phyloP scores from a whole-genome alignment of 1,284 basidiomycete genomes.

The Peniophora sp. region DNA sequence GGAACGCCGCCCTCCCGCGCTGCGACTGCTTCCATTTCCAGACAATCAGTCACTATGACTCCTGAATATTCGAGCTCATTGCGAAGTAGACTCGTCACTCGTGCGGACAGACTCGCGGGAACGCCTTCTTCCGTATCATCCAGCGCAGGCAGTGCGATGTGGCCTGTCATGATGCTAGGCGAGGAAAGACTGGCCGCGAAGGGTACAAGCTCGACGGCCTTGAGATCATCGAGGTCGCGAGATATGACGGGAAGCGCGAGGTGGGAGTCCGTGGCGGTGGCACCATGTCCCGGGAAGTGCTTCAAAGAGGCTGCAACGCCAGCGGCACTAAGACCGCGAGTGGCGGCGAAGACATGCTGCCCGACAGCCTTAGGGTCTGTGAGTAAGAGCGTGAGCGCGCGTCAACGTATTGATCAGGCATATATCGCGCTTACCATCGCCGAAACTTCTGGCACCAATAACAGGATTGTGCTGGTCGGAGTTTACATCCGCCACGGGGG shows the following conservation, averaged over 20 bases:
- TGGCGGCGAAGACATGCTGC: constrained; percentile 37
- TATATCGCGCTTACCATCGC: constrained; percentile 38
- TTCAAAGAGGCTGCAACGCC: constrained; percentile 55
- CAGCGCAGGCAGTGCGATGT: constrained; percentile 57
- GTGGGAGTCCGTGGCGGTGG: constrained; percentile 65
- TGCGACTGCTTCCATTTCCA: constrained; percentile 65
- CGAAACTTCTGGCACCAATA: constrained; percentile 65
- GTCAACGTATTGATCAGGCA: neutral
- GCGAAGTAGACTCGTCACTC: constrained; percentile 46
- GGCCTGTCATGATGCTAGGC: constrained; percentile 61
- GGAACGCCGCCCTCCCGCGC: constrained; percentile 39
- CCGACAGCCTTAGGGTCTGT: constrained; percentile 48
- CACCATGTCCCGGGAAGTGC: constrained; percentile 69
- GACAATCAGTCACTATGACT: constrained; percentile 58
- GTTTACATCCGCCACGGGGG: constrained; percentile 66
- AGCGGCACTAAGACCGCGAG: constrained; percentile 35
- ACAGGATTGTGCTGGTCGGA: constrained; percentile 60
- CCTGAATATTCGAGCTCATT: constrained; percentile 40
- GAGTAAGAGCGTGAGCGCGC: neutral
- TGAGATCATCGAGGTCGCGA: constrained; percentile 35
- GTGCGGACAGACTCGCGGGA: constrained; percentile 49
- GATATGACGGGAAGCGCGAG: constrained; percentile 54
- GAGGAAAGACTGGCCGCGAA: constrained; percentile 38
- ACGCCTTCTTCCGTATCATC: constrained; percentile 34
- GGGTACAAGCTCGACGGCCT: constrained; percentile 46